Percentiles rank a stretch among this genome's conserved stretches.
phyloP scores from a whole-genome alignment of 345 rosid species.

The Populus deltoides region DNA sequence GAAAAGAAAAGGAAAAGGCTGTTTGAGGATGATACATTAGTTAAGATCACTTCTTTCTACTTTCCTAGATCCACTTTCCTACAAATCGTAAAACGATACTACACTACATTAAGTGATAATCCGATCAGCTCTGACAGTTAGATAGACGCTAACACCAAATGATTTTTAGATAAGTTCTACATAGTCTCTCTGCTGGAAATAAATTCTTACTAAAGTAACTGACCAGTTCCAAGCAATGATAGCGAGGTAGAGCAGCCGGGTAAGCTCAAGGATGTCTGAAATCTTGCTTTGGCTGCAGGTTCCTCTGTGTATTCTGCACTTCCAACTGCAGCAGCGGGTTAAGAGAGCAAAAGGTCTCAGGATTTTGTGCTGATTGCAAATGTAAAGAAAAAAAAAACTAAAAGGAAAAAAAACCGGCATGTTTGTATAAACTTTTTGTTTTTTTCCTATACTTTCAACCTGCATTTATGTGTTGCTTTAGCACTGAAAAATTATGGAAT shows the following conservation, averaged over 20 bases:
- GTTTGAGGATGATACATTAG: background rate
- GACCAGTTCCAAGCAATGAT: slow-evolving; percentile 78
- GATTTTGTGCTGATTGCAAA: background rate
- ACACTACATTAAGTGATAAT: background rate
- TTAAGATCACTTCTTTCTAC: background rate
- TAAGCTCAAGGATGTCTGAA: slow-evolving; percentile 53
- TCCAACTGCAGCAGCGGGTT: slow-evolving; percentile 42
- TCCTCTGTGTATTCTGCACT: slow-evolving; percentile 58
- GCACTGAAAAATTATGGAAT: background rate
- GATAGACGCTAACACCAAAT: background rate
- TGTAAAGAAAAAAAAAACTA: background rate
- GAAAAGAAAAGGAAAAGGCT: too few species aligned
- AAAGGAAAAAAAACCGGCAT: background rate
- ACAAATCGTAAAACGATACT: background rate
- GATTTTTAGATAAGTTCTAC: background rate
- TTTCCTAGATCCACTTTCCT: background rate
- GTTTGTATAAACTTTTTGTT: too few species aligned
- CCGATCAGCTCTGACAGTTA: background rate
- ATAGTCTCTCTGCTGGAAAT: background rate
- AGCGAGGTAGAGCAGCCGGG: slow-evolving; percentile 61
- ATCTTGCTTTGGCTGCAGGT: slow-evolving; percentile 61
- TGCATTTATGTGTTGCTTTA: background rate
- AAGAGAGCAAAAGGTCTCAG: slow-evolving; percentile 3
- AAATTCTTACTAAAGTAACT: slow-evolving; percentile 16
- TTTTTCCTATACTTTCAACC: background rate